Evolutionary conservation across 257 asterid species (phyloP).

Genomic region (Ophiorrhiza pumila): DNA sequence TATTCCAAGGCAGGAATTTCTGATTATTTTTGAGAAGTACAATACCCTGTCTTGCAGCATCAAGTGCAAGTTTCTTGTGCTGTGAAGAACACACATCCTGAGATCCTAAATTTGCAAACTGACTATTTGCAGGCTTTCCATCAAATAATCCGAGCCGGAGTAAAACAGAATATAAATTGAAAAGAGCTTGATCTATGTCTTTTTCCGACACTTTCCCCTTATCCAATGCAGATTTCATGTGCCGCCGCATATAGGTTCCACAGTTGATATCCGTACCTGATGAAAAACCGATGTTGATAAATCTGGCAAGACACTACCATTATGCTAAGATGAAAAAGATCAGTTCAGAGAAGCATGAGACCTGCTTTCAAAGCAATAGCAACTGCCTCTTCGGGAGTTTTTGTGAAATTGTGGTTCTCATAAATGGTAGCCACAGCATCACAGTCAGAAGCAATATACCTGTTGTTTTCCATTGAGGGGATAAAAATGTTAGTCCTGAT

Average conservation of each 20-base stretch:
- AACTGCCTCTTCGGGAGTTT: constrained; percentile 73
- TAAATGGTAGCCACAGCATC: constrained; percentile 90
- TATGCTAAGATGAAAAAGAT: neutral
- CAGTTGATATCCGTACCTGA: constrained; percentile 91
- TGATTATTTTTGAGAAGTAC: constrained; percentile 80
- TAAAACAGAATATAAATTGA: constrained; percentile 71
- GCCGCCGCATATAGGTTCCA: constrained; percentile 78
- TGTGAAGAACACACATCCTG: constrained; percentile 53
- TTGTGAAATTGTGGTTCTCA: constrained; percentile 66
- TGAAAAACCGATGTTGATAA: constrained; percentile 3
- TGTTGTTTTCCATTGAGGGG: constrained; percentile 30
- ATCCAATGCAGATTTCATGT: constrained; percentile 64
- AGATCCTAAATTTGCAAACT: constrained; percentile 45
- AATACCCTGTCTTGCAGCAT: constrained; percentile 82
- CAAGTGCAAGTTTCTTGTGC: constrained; percentile 70
- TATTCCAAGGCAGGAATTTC: constrained; percentile 58
- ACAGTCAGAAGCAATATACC: constrained; percentile 88
- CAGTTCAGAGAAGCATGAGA: constrained; percentile 21
- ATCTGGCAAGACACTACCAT: neutral
- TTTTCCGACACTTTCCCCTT: constrained; percentile 62
- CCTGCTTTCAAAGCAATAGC: constrained; percentile 91
- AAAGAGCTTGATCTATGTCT: constrained; percentile 75
- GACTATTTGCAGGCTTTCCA: constrained; percentile 44
- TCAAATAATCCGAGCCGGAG: constrained; percentile 82
- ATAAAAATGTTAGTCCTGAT: constrained; percentile 21